These are phyloP conservation scores for Ceriops decandra DNA, from an alignment of 345 rosid genomes.

Conservation along the genomic window DNA sequence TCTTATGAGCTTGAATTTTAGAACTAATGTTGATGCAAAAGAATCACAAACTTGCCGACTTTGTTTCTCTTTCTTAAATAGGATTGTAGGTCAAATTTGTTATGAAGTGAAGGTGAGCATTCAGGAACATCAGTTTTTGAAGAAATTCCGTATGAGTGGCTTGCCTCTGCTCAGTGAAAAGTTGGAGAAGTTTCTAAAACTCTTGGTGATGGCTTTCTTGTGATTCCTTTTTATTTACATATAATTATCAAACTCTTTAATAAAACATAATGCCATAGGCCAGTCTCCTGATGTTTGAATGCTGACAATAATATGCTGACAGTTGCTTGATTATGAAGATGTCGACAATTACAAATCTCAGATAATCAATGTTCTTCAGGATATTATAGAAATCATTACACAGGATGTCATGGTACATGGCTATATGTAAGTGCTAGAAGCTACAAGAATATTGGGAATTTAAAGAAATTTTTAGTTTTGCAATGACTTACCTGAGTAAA, in stretches of 20 bases:
- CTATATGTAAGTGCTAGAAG: constrained; percentile 54
- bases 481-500: constrained; percentile 4
- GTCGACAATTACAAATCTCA: constrained; percentile 48
- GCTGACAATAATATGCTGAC: constrained; percentile 30
- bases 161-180: constrained; percentile 73
- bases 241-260: constrained; percentile 7
- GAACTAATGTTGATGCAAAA: background rate
- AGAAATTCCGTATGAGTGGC: constrained; percentile 58
- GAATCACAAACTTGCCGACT: constrained; percentile 8
- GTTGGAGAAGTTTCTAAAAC: constrained; percentile 64
- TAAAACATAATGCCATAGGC: background rate
- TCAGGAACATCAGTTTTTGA: constrained; percentile 45
- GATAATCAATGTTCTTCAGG: constrained; percentile 84
- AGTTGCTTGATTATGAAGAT: constrained; percentile 46
- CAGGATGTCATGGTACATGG: constrained; percentile 75
- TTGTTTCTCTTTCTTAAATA: constrained; percentile 26
- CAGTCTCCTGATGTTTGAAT: background rate
- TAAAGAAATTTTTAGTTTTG: background rate
- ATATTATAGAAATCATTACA: constrained; percentile 78
- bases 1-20: constrained; percentile 7
- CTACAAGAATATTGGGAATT: constrained; percentile 12
- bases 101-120: constrained; percentile 48
- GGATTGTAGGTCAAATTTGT: constrained; percentile 58
- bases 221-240: constrained; percentile 3
- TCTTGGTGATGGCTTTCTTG: constrained; percentile 49